Conservation (phyloP, 2,329 filamentous ascomycete genomes). For the Cercospora citrullina region DNA sequence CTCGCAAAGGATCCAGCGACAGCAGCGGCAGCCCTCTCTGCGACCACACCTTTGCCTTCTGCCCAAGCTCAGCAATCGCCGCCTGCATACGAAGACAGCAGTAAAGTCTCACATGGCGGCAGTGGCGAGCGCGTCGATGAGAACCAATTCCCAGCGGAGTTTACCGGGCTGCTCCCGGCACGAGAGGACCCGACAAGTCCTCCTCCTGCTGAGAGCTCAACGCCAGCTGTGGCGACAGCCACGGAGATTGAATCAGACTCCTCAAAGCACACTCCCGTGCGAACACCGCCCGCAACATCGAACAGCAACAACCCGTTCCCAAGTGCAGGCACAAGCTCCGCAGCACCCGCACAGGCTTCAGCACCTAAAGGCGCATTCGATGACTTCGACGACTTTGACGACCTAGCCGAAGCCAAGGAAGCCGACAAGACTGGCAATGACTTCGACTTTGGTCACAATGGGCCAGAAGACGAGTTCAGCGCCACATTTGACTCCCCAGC, state of each 20-base stretch:
- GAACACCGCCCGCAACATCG: slow-evolving; percentile 17
- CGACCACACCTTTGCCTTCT: slow-evolving; percentile 48
- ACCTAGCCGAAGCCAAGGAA: slow-evolving; percentile 80
- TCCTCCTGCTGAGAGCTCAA: slow-evolving; percentile 14
- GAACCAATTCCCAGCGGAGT: slow-evolving; percentile 54
- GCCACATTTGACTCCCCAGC: slow-evolving; percentile 72
- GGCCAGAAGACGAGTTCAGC: slow-evolving; percentile 71
- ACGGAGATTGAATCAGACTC: slow-evolving; percentile 19
- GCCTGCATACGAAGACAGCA: slow-evolving; percentile 54
- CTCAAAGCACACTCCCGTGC: slow-evolving; percentile 14
- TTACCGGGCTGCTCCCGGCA: slow-evolving; percentile 56
- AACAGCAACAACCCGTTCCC: slow-evolving; percentile 15
- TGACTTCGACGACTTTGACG: slow-evolving; percentile 79
- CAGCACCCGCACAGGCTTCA: slow-evolving; percentile 25
- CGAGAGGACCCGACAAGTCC: slow-evolving; percentile 52
- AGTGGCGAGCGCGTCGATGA: slow-evolving; percentile 32
- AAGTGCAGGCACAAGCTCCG: neutral
- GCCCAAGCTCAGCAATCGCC: slow-evolving; percentile 60
- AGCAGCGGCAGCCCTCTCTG: slow-evolving; percentile 7
- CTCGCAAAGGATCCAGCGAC: neutral
- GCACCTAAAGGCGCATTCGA: slow-evolving; percentile 59
- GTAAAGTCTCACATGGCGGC: slow-evolving; percentile 38
- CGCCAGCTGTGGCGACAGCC: slow-evolving; percentile 16
- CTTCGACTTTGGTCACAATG: slow-evolving; percentile 66
- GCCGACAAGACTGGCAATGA: slow-evolving; percentile 71